phyloP scores from a whole-genome alignment of 1,284 basidiomycete species.

The Tremellales sp. region DNA sequence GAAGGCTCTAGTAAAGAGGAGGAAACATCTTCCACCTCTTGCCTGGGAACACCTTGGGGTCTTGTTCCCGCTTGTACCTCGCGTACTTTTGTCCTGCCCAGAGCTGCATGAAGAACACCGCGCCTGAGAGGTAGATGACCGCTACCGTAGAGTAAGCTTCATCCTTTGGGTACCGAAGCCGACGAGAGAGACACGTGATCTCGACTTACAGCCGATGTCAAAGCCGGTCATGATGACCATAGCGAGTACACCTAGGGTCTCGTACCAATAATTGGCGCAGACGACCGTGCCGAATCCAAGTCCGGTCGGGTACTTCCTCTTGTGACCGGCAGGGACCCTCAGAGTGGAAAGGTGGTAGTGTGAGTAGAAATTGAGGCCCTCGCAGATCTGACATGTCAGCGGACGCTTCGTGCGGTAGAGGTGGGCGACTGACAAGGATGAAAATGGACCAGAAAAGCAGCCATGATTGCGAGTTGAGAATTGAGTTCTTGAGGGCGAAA shows the following conservation, averaged over 20 bases:
- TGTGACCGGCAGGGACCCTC: constrained; percentile 73
- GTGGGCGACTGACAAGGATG: constrained; percentile 63
- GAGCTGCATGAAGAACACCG: constrained; percentile 67
- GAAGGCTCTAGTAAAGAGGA: constrained; percentile 33
- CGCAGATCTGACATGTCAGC: constrained; percentile 59
- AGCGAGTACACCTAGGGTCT: constrained; percentile 70
- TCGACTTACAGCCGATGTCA: constrained; percentile 63
- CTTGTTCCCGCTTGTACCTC: constrained; percentile 90
- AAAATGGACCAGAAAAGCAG: constrained; percentile 63
- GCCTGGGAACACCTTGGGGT: constrained; percentile 56
- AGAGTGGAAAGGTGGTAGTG: constrained; percentile 80
- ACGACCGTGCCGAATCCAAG: constrained; percentile 76
- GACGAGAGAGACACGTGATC: not conserved
- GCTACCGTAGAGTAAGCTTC: constrained; percentile 49
- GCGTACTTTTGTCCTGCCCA: constrained; percentile 94
- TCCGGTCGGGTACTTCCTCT: constrained; percentile 75
- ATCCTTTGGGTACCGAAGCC: not conserved
- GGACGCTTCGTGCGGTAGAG: not conserved
- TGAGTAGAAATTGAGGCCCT: constrained; percentile 80
- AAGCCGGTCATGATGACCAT: constrained; percentile 71
- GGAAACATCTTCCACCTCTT: constrained; percentile 43
- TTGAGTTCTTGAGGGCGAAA: constrained; percentile 61
- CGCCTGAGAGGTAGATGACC: constrained; percentile 66
- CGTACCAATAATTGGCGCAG: constrained; percentile 95
- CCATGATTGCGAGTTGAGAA: constrained; percentile 65